Base-by-base conservation (phyloP, 805 yeast species). In the Metschnikowia bowlesiae region DNA sequence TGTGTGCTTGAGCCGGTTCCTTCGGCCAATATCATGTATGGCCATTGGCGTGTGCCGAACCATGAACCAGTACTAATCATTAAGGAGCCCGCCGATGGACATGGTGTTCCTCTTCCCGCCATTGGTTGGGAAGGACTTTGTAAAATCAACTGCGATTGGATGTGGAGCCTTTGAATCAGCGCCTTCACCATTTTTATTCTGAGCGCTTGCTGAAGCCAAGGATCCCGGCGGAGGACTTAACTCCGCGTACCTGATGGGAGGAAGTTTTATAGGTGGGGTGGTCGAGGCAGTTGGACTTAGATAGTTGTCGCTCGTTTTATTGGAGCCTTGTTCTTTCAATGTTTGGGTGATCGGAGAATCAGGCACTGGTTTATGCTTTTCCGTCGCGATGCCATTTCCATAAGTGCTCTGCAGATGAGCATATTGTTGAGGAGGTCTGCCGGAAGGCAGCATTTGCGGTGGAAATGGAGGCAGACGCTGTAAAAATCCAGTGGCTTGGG, bases 31-130 rank as follows among this genome's bases (percentile, higher is more conserved):
- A 10, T 22, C n/a, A 31, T 16, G 6, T 32, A 41, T 31, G 13
- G 11, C 10, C 36, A 14, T 22, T 35, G 36, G 18, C 7, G 11
- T 38, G n/a, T 30, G 8, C 7, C 30, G 10, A 22, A 29, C n/a
- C 33, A 22, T 10, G 8, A 4, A 16, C 14, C 9, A n/a, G 7
- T 7, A 13, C 29, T 45, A 50, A 29, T 63, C 68, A 52, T 73
- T 73, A 39, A 73, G 65, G 38, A 73, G 53, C 5, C 76, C 75
- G 5, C 73, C 73, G 35, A 73, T 71, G 11, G 78, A 72, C 61
- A 69, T 64, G 10, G 62, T 58, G 6, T 59, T 59, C 18, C 54
- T 60, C 38, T 56, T 56, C 22, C 55, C 42, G 28, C 36, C 46
- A 46, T 46, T 50, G 39, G 51, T 39, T 42, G 44, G 36, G 32